Evolutionary conservation across 768 basidiomycete species (phyloP), one percentile per base, ranked within the genome.

Genomic region (Austroboletus festivus): DNA sequence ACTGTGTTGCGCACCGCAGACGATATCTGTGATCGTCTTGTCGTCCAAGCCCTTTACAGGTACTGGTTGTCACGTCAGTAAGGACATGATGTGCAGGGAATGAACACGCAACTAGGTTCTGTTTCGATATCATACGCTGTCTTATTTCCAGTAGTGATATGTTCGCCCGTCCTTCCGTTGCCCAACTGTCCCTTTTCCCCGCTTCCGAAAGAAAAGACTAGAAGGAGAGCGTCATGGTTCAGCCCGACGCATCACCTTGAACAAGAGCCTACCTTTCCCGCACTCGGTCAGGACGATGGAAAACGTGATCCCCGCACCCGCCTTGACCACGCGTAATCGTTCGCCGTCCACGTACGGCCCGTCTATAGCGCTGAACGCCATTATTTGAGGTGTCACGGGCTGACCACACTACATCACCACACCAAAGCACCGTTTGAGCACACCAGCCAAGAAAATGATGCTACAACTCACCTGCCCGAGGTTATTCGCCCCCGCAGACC

Each of bases 131-230:
- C 93, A 59, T 79, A 95, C 11, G 80, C 83, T 0, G 84, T 81
- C 68, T 92, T 92, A 58, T 90, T 90, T 18, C 87, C 89, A 1
- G 87, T 86, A 9, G 85, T 80, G 49, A 95, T 89, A 30, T 90
- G 81, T 67, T 95, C 93, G n/a, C 94, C 92, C 0, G 92, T 94
- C 54, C 82, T 82, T 16, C 94, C 95, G 63, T 92, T 94, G 0
- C 93, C 95, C 0, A 97, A 74, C 55, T 96, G 94, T 1, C 95
- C 95, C 50, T 90, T 84, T 68, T 96, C 93, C 19, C 84, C 90
- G 43, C 89, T 93, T 28, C 95, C 95, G 54, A 93, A 86, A 1
- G 91, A 78, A 59, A 86, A 97, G 3, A 95, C 91, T 88, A 52
- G 56, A 42, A 42, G 18, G 23, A 42, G 20, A 22, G 34, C 52